Evolutionary conservation across 805 yeast genomes (phyloP).

Genomic region (Cyberlindnera xishuangbannaensis): DNA sequence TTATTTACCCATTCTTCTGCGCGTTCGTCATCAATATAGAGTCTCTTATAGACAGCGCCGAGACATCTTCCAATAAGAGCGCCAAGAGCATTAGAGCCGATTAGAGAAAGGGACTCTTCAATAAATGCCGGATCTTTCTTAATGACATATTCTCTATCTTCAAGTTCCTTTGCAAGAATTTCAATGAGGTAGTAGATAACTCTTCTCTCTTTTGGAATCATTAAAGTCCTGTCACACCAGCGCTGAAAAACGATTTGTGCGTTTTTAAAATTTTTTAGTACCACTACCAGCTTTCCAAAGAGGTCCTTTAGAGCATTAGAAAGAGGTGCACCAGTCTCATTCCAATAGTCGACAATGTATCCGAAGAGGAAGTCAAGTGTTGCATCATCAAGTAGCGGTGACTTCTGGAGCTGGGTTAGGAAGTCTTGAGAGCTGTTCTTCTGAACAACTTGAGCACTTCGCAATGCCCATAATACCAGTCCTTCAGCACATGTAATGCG

Average conservation of each 20-base stretch:
- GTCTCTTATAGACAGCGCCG: conserved; percentile 32
- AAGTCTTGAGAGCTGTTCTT: no score
- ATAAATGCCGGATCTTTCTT: conserved; percentile 41
- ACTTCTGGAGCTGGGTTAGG: no score
- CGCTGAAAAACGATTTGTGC: conserved; percentile 24
- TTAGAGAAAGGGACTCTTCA: conserved; percentile 39
- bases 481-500: conserved; percentile 51
- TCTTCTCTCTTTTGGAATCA: conserved; percentile 45
- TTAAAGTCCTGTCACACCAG: conserved; percentile 45
- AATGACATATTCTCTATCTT: conserved; percentile 36
- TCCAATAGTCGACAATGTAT: conserved; percentile 63
- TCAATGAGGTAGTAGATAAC: conserved; percentile 60
- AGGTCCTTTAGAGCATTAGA: conserved; percentile 64
- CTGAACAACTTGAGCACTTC: conserved; percentile 40
- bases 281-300: conserved; percentile 44
- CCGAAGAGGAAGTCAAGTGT: conserved; percentile 34
- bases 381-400: conserved; percentile 13
- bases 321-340: conserved; percentile 63
- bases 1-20: conserved; percentile 18
- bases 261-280: conserved; percentile 28
- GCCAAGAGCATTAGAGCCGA: conserved; percentile 57
- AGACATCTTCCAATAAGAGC: conserved; percentile 60
- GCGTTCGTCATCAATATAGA: conserved; percentile 27
- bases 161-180: conserved; percentile 41
- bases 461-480: conserved; percentile 56